These are phyloP conservation scores for Solanum infundibuliforme DNA, from an alignment of 257 asterid genomes.

Conservation along the genomic window DNA sequence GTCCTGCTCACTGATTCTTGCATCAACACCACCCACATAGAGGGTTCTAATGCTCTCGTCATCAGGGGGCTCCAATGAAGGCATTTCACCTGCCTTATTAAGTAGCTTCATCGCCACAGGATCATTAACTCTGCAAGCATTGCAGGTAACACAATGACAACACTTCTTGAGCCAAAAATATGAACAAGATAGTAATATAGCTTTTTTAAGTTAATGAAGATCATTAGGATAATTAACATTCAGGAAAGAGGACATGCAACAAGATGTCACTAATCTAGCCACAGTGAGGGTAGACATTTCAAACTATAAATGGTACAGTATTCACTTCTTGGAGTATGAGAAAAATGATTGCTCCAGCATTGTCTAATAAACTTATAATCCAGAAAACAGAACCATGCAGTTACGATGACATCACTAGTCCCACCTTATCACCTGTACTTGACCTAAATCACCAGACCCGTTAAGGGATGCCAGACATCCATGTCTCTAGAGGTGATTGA, in stretches of 20 bases:
- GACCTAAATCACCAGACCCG: not conserved
- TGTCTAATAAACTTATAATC: not conserved
- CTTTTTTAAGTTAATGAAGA: not conserved
- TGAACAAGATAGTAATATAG: not conserved
- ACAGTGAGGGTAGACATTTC: not conserved
- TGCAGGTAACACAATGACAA: not conserved
- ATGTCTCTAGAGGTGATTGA: not conserved
- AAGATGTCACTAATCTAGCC: not conserved
- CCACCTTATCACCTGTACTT: not conserved
- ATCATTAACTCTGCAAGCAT: conserved; percentile 65
- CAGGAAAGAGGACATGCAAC: not conserved
- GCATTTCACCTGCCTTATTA: conserved; percentile 97
- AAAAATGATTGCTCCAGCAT: not conserved
- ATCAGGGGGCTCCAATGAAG: conserved; percentile 91
- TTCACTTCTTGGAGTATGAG: not conserved
- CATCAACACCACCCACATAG: conserved; percentile 89
- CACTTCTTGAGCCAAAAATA: not conserved
- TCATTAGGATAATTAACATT: not conserved
- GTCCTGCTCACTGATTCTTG: conserved; percentile 78
- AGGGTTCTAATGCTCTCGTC: conserved; percentile 93
- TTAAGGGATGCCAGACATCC: not conserved
- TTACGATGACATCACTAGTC: not conserved
- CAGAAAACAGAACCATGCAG: not conserved
- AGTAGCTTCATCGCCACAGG: conserved; percentile 93
- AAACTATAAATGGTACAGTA: not conserved